A percentile compares a stretch with the other conserved stretches of the same genome.
Evolutionary conservation across 768 basidiomycete genomes (phyloP).

Genomic region (Phanerochaete carnosa): DNA sequence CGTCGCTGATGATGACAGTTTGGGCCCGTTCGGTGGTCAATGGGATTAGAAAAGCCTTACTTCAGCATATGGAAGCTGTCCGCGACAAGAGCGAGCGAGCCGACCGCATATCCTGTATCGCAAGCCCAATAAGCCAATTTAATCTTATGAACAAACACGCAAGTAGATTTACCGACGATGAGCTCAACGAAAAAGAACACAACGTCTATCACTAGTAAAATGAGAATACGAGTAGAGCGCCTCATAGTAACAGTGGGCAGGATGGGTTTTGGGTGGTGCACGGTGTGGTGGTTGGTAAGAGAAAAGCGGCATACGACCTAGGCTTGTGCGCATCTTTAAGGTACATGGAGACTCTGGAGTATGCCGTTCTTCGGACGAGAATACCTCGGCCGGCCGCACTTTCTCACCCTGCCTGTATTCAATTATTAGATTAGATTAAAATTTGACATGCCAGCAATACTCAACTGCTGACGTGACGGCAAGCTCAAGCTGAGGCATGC

Average conservation of each 20-base stretch:
- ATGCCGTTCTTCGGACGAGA: neutral
- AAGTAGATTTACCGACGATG: conserved; percentile 55
- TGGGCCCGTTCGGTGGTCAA: neutral
- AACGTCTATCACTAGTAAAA: conserved; percentile 82
- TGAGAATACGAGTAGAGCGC: conserved; percentile 68
- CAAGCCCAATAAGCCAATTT: neutral
- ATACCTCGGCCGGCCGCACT: neutral
- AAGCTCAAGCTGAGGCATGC: no score
- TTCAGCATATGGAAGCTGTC: conserved; percentile 99
- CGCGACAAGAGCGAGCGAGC: conserved; percentile 91
- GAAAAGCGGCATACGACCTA: neutral
- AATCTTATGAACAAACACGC: neutral
- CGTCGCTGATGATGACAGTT: conserved; percentile 62
- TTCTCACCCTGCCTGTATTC: neutral
- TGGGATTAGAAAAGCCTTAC: conserved; percentile 40
- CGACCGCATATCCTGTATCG: conserved; percentile 80
- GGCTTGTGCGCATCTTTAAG: neutral
- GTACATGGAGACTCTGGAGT: neutral
- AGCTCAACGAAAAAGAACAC: conserved; percentile 87
- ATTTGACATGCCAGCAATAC: no score
- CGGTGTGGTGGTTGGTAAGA: neutral
- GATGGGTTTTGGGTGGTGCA: neutral
- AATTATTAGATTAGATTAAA: neutral
- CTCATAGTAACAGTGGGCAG: conserved; percentile 38
- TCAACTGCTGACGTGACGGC: no score